Base-by-base conservation (phyloP, 1,284 basidiomycete genomes). In the Chalciporus sp. region DNA sequence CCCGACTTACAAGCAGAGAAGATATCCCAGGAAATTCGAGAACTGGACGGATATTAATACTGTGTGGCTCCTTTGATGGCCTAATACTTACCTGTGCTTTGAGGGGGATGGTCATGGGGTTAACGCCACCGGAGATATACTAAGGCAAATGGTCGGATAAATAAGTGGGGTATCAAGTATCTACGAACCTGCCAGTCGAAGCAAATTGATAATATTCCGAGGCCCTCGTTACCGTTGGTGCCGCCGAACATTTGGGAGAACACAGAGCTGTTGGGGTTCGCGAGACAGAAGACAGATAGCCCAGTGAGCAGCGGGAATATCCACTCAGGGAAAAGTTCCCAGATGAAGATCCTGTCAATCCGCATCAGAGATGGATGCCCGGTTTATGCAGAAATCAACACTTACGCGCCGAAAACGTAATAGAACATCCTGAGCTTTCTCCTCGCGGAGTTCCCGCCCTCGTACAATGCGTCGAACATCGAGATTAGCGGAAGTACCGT, bases 171-270 rank as follows among this genome's bases (percentile, higher is more conserved):
- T 5, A 7, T 29, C 20, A n/a, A 4, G 3, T 2, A 5, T 10
- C n/a, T 1, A 39, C 48, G 51, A 64, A 69, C 65, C 68, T 69
- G 77, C 82, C 84, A 86, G 64, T 86, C 83, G 43, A 86, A 76
- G 58, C 76, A 81, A 54, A 84, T 64, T 7, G 78, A 74, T 26
- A 81, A 61, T 26, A 82, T 55, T 9, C 78, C 80, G 20, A 82
- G 73, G 11, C 80, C 81, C 64, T 85, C 80, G 55, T 86, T 84
- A 57, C 82, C 83, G 58, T 81, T 80, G 4, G 75, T 80, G 23
- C 84, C 83, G 41, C 84, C 84, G 51, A 87, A 85, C 3, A 87
- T 64, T 31, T 77, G 77, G 1, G 83, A 78, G 62, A 85, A 77
- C 23, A 76, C 67, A 0, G 72, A 56, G 19, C 68, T 79, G 20